Conservation (phyloP, 108 stramenopile species). For the Skeletonema potamos region DNA sequence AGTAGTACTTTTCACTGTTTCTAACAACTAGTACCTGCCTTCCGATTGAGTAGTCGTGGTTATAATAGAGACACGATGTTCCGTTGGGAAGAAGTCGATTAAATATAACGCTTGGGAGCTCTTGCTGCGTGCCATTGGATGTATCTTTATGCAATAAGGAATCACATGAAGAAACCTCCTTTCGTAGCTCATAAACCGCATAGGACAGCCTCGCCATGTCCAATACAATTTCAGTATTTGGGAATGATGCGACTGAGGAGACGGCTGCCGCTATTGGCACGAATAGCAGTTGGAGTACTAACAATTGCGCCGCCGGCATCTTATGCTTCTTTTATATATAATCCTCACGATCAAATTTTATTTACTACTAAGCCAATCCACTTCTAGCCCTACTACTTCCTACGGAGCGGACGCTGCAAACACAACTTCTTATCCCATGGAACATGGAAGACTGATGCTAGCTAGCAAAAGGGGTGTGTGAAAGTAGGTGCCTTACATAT, state of each 20-base stretch:
- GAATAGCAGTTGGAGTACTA: neutral
- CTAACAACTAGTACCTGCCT: conserved; percentile 71
- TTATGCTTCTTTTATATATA: no score
- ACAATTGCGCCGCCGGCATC: neutral
- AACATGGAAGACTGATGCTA: no score
- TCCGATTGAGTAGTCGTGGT: conserved; percentile 56
- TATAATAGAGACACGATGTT: conserved; percentile 66
- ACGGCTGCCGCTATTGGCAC: neutral
- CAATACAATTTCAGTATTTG: conserved; percentile 31
- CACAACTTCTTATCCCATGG: no score
- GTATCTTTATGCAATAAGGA: neutral
- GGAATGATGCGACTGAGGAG: conserved; percentile 14
- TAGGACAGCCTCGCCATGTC: conserved; percentile 39
- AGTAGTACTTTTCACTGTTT: conserved; percentile 44
- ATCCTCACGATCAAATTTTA: no score
- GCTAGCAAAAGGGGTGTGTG: no score
- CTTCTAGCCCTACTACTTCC: no score
- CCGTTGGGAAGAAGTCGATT: conserved; percentile 32
- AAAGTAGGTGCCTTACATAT: no score
- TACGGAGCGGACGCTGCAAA: no score
- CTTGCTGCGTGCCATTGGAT: neutral
- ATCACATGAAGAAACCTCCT: conserved; percentile 30
- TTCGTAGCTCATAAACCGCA: conserved; percentile 30
- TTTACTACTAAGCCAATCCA: no score
- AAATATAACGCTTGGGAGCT: conserved; percentile 16